phyloP scores from a whole-genome alignment of 331 rosid species.

The Telfairia occidentalis region DNA sequence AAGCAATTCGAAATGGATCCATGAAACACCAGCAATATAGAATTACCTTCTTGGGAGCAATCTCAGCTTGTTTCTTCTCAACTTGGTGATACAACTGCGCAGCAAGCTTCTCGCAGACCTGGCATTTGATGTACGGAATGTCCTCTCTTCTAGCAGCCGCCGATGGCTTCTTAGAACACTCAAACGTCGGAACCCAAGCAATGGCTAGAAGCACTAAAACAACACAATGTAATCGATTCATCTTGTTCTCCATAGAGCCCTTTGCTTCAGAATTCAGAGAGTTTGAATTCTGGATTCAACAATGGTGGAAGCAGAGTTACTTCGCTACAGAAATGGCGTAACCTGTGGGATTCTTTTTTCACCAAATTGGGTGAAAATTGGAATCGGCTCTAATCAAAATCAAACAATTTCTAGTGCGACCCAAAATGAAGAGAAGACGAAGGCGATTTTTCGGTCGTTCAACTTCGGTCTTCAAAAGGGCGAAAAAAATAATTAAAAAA shows the following conservation, averaged over 20 bases:
- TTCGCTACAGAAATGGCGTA: not conserved
- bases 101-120: slow-evolving; percentile 76
- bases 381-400: not conserved
- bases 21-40: slow-evolving; percentile 13
- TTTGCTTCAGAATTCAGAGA: not conserved
- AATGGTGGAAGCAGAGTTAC: not conserved
- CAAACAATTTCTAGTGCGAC: not conserved
- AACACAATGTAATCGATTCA: slow-evolving; percentile 29
- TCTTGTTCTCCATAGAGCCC: slow-evolving; percentile 23
- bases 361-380: not conserved
- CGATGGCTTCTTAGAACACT: slow-evolving; percentile 45
- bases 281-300: not conserved
- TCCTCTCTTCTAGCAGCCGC: slow-evolving; percentile 60
- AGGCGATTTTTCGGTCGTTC: not conserved
- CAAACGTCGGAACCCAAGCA: slow-evolving; percentile 35
- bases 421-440: not conserved
- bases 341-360: not conserved
- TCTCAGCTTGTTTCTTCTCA: slow-evolving; percentile 50
- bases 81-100: slow-evolving; percentile 49
- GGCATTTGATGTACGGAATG: slow-evolving; percentile 66
- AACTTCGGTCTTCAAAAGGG: not conserved
- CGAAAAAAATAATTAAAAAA: not conserved
- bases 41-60: slow-evolving; percentile 69
- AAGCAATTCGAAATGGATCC: not conserved
- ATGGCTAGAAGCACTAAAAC: slow-evolving; percentile 34